phyloP scores from a whole-genome alignment of 2,329 filamentous ascomycete species.

The Dichotomopilus funicola region DNA sequence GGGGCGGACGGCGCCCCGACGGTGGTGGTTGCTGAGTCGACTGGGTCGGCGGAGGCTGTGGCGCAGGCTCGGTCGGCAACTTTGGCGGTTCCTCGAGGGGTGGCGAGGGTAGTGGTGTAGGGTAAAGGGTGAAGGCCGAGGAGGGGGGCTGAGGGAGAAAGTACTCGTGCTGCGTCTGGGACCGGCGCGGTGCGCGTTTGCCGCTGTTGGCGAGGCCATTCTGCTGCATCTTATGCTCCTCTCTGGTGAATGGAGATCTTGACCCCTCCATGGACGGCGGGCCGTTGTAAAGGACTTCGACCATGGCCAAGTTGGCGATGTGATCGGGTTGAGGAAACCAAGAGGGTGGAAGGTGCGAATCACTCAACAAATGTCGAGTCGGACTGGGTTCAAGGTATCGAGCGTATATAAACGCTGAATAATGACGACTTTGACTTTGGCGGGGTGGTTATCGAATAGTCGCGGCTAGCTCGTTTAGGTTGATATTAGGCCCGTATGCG shows the following conservation, averaged over 20 bases:
- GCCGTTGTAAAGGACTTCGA: conserved; percentile 28
- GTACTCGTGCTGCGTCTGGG: conserved; percentile 43
- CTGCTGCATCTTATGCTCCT: conserved; percentile 38
- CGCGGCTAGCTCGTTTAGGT: neutral
- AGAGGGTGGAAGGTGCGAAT: neutral
- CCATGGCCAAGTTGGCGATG: conserved; percentile 23
- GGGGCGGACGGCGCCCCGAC: conserved; percentile 26
- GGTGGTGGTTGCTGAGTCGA: neutral
- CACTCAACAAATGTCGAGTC: too few relatives aligned
- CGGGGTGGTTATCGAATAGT: neutral
- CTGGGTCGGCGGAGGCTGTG: conserved; percentile 1
- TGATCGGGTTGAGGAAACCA: neutral
- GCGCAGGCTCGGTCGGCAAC: neutral
- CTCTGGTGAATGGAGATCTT: conserved; percentile 30
- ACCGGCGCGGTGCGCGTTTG: conserved; percentile 37
- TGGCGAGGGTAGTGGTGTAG: conserved; percentile 14
- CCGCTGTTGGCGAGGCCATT: conserved; percentile 31
- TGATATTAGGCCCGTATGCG: conserved; percentile 12
- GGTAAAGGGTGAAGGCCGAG: conserved; percentile 17
- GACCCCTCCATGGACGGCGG: conserved; percentile 15
- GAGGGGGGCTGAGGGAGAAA: conserved; percentile 26
- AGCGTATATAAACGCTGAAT: neutral
- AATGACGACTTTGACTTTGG: neutral
- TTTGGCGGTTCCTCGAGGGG: neutral
- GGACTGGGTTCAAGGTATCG: too few relatives aligned